Evolutionary conservation across 1,284 basidiomycete species (phyloP), one percentile per base, ranked within the genome.

Genomic region (Coniferiporia weirii): DNA sequence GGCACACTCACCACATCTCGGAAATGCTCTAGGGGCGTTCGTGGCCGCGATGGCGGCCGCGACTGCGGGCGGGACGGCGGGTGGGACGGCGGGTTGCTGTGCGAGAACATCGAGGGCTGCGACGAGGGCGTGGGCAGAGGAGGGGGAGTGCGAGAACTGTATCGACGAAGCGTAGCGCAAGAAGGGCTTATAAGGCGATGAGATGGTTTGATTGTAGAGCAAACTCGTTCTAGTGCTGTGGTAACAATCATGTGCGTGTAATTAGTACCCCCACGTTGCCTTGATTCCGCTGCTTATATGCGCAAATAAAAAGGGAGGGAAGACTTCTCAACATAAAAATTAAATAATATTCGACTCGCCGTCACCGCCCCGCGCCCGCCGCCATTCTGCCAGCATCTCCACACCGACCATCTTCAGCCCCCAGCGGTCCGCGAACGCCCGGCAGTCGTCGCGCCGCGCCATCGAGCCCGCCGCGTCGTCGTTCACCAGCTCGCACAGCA

Each of bases 401-500:
- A 99, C 91, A 63, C 91, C 95, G 66, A 98, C 93, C 83, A 97
- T 91, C 72, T 92, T 94, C 63, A 99, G 71, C 4, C 91, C 89
- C 89, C 92, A 96, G 43, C 81, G 76, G 70, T 92, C 85, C n/a
- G 97, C 96, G 69, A 99, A 99, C 55, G 81, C 79, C 66, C 94
- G 81, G 69, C 94, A 97, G 66, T 95, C 94, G 69, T 98, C 95
- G 36, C 95, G 78, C n/a, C 95, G 79, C 44, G 95, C 94, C 93
- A 99, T 99, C n/a, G 79, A 85, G 1, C 97, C 97, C 65, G 81
- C 72, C n/a, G 83, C 82, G 67, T 95, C 85, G 54, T 98, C 94
- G 67, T 98, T 95, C 40, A 99, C 95, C 35, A 99, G 78, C 73
- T 99, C 97, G 70, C 97, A 99, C 35, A 99, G 81, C 2, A 98